phyloP scores from a whole-genome alignment of 1,284 basidiomycete genomes.

The Somion occarium region DNA sequence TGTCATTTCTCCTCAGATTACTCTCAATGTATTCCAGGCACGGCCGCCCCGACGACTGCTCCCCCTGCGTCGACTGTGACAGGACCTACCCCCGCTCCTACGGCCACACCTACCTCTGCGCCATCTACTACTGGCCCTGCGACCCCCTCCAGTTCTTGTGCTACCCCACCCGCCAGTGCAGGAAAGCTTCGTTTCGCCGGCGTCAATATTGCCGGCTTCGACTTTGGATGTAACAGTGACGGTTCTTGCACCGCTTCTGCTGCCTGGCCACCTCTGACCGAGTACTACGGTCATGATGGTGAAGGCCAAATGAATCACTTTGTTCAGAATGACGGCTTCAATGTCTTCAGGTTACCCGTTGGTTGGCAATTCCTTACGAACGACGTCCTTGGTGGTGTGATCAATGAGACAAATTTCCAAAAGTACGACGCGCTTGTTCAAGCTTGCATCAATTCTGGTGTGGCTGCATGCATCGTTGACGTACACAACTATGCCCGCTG shows the following conservation, averaged over 20 bases:
- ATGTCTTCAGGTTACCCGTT: constrained; percentile 48
- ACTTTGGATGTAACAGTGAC: constrained; percentile 41
- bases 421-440: constrained; percentile 50
- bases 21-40: constrained; percentile 26
- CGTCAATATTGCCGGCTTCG: constrained; percentile 46
- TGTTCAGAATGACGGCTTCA: constrained; percentile 43
- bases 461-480: constrained; percentile 48
- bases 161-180: constrained; percentile 12
- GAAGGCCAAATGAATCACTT: constrained; percentile 55
- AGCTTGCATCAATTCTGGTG: constrained; percentile 36
- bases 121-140: constrained; percentile 8
- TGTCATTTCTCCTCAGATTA: constrained; percentile 17
- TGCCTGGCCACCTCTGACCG: constrained; percentile 39
- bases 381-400: constrained; percentile 35
- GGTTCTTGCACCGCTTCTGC: constrained; percentile 35
- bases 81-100: constrained; percentile 3
- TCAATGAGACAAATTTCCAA: constrained; percentile 42
- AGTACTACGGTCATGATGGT: constrained; percentile 45
- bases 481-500: constrained; percentile 57
- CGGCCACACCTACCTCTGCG: constrained; percentile 2
- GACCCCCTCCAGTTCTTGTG: constrained; percentile 6
- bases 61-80: constrained; percentile 7
- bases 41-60: constrained; percentile 12
- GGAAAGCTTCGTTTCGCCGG: constrained; percentile 25
- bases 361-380: constrained; percentile 54